Percentiles rank a stretch among this genome's conserved stretches.
These are phyloP conservation scores for Asclepias syriaca DNA, from an alignment of 257 asterid species.

Conservation along the genomic window DNA sequence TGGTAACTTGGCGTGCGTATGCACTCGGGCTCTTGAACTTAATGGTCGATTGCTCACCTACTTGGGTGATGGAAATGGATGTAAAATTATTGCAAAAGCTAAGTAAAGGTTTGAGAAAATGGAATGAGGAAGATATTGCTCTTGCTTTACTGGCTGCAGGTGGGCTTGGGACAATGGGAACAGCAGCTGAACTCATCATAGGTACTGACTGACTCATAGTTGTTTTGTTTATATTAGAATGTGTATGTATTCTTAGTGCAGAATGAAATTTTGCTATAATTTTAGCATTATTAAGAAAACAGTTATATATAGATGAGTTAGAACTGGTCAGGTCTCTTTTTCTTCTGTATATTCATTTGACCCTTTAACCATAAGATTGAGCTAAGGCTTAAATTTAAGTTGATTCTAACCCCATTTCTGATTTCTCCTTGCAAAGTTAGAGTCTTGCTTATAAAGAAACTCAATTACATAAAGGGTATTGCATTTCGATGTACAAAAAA, in stretches of 20 bases:
- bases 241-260: conserved; percentile 4
- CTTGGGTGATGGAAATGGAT: conserved; percentile 67
- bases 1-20: conserved; percentile 88
- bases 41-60: conserved; percentile 62
- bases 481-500: too few relatives aligned
- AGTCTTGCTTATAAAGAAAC: too few relatives aligned
- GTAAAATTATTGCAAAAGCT: conserved; percentile 55
- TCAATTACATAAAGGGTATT: too few relatives aligned
- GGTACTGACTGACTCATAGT: conserved; percentile 34
- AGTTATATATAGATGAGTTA: background rate
- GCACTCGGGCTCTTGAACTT: conserved; percentile 69
- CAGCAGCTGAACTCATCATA: conserved; percentile 70
- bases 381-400: background rate
- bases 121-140: conserved; percentile 83
- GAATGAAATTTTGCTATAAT: background rate
- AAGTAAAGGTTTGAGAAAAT: conserved; percentile 58
- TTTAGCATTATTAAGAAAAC: background rate
- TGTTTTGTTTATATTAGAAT: too few relatives aligned
- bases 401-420: background rate
- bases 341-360: background rate
- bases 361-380: conserved; percentile 2
- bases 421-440: background rate
- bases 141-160: conserved; percentile 73
- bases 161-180: conserved; percentile 71
- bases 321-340: background rate